Evolutionary conservation across 2,329 filamentous ascomycete genomes (phyloP).

Genomic region (Penicillium concentricum): DNA sequence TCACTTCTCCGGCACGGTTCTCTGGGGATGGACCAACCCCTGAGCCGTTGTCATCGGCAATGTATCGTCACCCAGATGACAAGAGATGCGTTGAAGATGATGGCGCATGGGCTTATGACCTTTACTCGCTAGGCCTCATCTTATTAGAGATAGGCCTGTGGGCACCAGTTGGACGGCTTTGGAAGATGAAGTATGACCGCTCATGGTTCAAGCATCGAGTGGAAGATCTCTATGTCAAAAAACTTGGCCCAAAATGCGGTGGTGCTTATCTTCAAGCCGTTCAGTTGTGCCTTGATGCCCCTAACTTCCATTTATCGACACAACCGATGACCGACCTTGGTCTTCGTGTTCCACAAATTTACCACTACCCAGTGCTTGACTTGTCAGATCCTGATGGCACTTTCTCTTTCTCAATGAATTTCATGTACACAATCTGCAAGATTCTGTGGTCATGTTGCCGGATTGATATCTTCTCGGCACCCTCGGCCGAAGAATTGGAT

Average conservation of each 20-base stretch:
- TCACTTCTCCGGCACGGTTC: constrained; percentile 61
- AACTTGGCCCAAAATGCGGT: constrained; percentile 63
- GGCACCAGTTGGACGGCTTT: constrained; percentile 61
- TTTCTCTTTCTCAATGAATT: constrained; percentile 46
- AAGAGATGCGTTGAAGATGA: constrained; percentile 41
- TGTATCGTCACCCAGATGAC: constrained; percentile 61
- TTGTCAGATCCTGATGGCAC: constrained; percentile 41
- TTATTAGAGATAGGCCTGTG: constrained; percentile 64
- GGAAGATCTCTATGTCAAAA: constrained; percentile 63
- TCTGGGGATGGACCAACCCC: constrained; percentile 50
- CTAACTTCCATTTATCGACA: constrained; percentile 49
- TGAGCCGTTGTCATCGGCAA: constrained; percentile 51
- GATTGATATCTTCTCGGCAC: constrained; percentile 44
- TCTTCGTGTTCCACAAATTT: constrained; percentile 42
- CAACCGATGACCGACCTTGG: constrained; percentile 43
- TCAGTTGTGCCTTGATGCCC: constrained; percentile 60
- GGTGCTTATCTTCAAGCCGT: constrained; percentile 62
- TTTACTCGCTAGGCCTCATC: constrained; percentile 62
- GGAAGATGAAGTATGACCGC: constrained; percentile 64
- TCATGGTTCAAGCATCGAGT: constrained; percentile 62
- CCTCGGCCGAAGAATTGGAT: constrained; percentile 41
- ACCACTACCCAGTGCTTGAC: constrained; percentile 45
- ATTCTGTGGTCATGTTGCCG: constrained; percentile 43
- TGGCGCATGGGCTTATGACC: constrained; percentile 49
- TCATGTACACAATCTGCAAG: constrained; percentile 45